Evolutionary conservation across 768 basidiomycete genomes (phyloP), one percentile per base, ranked within the genome.

Genomic region (Cyathus striatus): DNA sequence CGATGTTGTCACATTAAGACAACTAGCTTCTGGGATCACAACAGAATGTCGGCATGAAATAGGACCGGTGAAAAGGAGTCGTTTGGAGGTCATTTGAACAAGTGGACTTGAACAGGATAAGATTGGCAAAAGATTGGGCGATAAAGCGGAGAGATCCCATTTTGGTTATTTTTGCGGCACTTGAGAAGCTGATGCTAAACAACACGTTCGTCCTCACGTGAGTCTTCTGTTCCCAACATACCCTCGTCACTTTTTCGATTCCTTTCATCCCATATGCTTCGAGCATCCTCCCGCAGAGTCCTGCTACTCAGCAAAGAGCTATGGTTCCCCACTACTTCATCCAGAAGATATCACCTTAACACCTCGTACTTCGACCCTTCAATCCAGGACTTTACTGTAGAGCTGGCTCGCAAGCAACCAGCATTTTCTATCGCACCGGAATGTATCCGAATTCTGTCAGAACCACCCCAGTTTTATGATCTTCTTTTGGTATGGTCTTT

Each of bases 391-490:
- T 65, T 76, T 43, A 54, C 66, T 0, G 45, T 58, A 17, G 47
- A 57, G 7, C 55, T 79, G 22, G 55, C 58, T 21, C 53, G 57
- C 18, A 58, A 52, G 9, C 76, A 76, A 38, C 83, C 83, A 20
- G 62, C 61, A 40, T 74, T 85, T 40, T 46, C 65, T 0, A 50
- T 80, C 4, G 44, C 68, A 16, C 62, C 77, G 1, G 49, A 68
- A 23, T 66, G 75, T 40, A 66, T 90, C 21, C 63, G 63, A 9
- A 66, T 90, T 2, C 64, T 89, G 44, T 60, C 61, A 20, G 63
- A 72, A 27, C 89, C 89, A 0, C 49, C 62, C 10, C 64, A 78
- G 21, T 91, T 90, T 52, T 77, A 83, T 55, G 44, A 46, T 3
- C 50, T 55, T 7, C 45, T 91, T 20, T 49, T 86, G 50, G 85